Conservation (phyloP, 2,329 filamentous ascomycete genomes). For the Aspergillus jensenii region DNA sequence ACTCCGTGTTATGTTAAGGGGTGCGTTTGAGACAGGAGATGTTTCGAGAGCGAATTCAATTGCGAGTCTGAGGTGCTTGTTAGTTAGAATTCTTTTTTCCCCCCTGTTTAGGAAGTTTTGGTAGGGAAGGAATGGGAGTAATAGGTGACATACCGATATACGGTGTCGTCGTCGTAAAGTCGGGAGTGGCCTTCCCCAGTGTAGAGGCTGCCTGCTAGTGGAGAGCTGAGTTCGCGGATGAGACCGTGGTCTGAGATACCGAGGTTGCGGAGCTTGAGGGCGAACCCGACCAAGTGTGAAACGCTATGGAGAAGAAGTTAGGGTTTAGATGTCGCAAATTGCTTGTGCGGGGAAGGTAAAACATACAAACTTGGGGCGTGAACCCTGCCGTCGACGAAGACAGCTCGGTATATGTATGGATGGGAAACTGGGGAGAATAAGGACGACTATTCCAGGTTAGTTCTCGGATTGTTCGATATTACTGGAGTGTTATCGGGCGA, state of each 20-base stretch:
- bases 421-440: constrained; percentile 83
- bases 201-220: constrained; percentile 87
- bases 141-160: constrained; percentile 66
- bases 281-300: constrained; percentile 87
- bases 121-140: too few relatives aligned
- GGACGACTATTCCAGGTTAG: constrained; percentile 59
- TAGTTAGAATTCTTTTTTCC: neutral
- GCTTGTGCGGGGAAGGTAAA: neutral
- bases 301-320: constrained; percentile 51
- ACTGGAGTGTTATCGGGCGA: neutral
- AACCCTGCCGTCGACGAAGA: constrained; percentile 89
- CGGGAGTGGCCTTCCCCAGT: constrained; percentile 90
- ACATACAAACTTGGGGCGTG: constrained; percentile 84
- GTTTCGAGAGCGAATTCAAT: constrained; percentile 74
- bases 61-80: constrained; percentile 54
- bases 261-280: constrained; percentile 88
- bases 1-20: constrained; percentile 55
- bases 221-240: constrained; percentile 82
- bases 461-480: neutral
- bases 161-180: constrained; percentile 82
- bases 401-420: constrained; percentile 91
- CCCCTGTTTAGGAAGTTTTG: neutral
- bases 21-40: constrained; percentile 50
- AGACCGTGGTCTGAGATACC: constrained; percentile 91
- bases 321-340: neutral